Base-by-base conservation (phyloP, 2,329 filamentous ascomycete species). In the Tricladium varicosporioides region DNA sequence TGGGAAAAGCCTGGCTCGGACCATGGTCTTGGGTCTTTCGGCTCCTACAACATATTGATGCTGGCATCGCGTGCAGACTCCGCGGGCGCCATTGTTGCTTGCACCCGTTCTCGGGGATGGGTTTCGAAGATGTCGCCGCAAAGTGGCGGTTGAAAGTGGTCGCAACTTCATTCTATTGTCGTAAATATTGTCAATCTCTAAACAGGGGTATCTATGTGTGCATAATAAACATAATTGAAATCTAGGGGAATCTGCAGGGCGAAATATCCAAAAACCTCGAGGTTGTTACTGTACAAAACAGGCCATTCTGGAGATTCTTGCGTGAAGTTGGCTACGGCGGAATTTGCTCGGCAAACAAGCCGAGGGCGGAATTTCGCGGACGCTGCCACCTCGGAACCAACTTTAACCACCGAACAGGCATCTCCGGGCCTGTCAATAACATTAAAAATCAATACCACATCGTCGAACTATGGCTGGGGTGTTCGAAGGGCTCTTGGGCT, bases 151-250 rank as follows among this genome's bases (percentile, higher is more conserved):
- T 13, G 54, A 40, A 46, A 44, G 46, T 9, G 57, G 33, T 54
- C 57, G 60, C 19, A 58, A 14, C 27, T 54, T 63, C 61, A 63
- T 63, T 31, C 11, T 52, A 40, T 8, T 33, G 55, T 56, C 40
- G 31, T 7, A 50, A 56, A 31, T 27, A 16, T 31, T 31, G 52
- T 53, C 47, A 31, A 10, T 43, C 19, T 51, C 5, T 48, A 53
- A n/a, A 3, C 2, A 32, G 45, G 45, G 22, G 18, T 42, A 13
- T 59, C 53, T 57, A 63, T 42, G 10, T 44, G 33, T 48, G 46
- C 54, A 63, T 57, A 45, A 13, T 57, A 42, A 52, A 49, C 32
- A 53, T 10, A 13, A 56, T 51, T n/a, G 27, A 11, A 44, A 54
- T 48, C 19, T 44, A 49, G 22, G 33, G 9, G 22, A 40, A 31